phyloP scores from a whole-genome alignment of 106 monocot genomes.

The Acorus gramineus region DNA sequence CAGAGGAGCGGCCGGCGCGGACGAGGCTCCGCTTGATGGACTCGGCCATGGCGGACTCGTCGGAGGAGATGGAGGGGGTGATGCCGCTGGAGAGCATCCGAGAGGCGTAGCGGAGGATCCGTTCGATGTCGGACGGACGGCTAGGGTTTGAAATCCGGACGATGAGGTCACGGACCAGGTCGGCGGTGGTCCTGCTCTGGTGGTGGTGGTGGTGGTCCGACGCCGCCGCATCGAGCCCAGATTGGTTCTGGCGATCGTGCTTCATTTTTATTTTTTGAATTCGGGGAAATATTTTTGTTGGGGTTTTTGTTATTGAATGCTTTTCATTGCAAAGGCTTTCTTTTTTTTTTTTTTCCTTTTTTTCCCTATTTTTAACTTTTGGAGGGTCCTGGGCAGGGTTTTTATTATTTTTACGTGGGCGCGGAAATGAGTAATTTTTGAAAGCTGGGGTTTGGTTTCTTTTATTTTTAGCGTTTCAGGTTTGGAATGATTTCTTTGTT shows the following conservation, averaged over 20 bases:
- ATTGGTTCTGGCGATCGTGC: neutral
- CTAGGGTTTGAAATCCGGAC: conserved; percentile 31
- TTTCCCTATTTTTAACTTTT: too few species aligned
- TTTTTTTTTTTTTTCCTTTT: too few species aligned
- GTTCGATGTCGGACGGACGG: conserved; percentile 9
- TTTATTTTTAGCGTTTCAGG: too few species aligned
- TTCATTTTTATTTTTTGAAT: neutral
- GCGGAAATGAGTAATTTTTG: conserved; percentile 16
- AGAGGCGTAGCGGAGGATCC: conserved; percentile 57
- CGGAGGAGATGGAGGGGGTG: conserved; percentile 40
- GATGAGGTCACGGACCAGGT: conserved; percentile 79
- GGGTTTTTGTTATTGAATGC: too few species aligned
- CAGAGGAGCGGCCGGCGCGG: conserved; percentile 36
- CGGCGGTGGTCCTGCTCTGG: conserved; percentile 22
- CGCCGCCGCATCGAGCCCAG: conserved; percentile 14
- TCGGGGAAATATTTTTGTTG: neutral
- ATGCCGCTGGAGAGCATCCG: conserved; percentile 79
- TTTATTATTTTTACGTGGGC: conserved; percentile 4
- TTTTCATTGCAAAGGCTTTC: too few species aligned
- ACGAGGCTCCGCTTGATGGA: conserved; percentile 86
- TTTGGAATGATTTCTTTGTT: too few species aligned
- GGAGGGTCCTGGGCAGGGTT: too few species aligned
- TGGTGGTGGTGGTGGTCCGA: conserved; percentile 52
- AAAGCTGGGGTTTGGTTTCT: conserved; percentile 1
- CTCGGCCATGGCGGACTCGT: conserved; percentile 56